Base-by-base conservation (phyloP, 192 early-diverging fungal genomes). In the Linnemannia hyalina region DNA sequence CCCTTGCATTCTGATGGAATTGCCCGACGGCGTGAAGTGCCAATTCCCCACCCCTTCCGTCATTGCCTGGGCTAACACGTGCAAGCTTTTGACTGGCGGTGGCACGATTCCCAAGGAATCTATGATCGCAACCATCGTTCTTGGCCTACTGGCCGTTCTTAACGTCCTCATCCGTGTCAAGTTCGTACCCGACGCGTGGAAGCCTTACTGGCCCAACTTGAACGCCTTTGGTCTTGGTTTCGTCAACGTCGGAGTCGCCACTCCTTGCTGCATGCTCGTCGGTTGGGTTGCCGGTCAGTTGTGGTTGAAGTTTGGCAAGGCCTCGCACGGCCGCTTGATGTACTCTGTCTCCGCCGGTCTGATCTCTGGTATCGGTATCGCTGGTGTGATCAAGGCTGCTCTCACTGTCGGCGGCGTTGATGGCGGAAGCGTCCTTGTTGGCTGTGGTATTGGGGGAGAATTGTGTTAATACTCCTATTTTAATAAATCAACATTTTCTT, bases 171-270 rank as follows among this genome's bases (percentile, higher is more conserved):
- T 89, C 52, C 88, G 86, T 74, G 77, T 84, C 74, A 89, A 87
- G 83, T 87, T 85, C 42, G 76, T 95, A 42, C 93, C 94, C 41
- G 55, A 81, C 35, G 81, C 81, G 26, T 92, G 86, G 87, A 88
- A 82, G 69, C 85, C 79, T 74, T 94, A 88, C 80, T 88, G 90
- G 78, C 91, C 90, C 77, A 93, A 93, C 84, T n/a, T 93, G 60
- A 93, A 91, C 77, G 90, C 90, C 38, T 77, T 90, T 46, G 91
- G 91, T 80, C 86, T 92, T 73, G 90, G 89, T 52, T 92, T 92
- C 85, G 88, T 91, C 49, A 89, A 89, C 77, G 78, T 89, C 29
- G 69, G 70, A 0, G 18, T 20, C 49, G 18, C 3, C 49, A 52
- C 49, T 52, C 49, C 91, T 90, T 60, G 80, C 84, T 70, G 85